phyloP scores from a whole-genome alignment of 768 basidiomycete genomes.

The Pholiota molesta region DNA sequence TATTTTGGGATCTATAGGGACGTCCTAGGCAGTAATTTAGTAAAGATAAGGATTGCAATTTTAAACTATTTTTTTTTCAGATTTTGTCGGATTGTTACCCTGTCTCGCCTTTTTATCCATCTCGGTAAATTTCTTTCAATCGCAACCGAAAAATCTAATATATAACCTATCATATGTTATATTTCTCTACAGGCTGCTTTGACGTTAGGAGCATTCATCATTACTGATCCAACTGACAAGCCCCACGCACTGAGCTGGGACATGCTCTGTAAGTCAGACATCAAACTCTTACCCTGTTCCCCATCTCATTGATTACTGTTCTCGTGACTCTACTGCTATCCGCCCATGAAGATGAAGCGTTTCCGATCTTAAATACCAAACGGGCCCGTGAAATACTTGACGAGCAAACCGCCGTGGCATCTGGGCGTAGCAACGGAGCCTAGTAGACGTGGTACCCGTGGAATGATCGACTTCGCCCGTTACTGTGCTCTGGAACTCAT shows the following conservation, averaged over 20 bases:
- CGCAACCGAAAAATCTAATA: too few relatives aligned
- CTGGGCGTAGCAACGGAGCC: background rate
- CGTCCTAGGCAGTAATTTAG: background rate
- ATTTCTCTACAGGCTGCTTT: slow-evolving; percentile 13
- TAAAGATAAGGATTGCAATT: too few relatives aligned
- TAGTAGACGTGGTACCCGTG: background rate
- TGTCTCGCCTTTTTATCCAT: slow-evolving; percentile 24
- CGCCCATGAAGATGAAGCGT: background rate
- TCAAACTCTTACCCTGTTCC: background rate
- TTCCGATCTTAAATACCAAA: background rate
- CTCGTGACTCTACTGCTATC: background rate
- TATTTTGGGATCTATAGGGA: background rate
- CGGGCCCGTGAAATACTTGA: background rate
- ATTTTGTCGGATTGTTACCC: slow-evolving; percentile 25
- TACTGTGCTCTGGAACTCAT: too few relatives aligned
- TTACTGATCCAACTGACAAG: slow-evolving; percentile 18
- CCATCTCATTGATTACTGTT: background rate
- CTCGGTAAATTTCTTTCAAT: slow-evolving; percentile 11
- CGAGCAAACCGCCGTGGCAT: background rate
- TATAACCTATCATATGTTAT: too few relatives aligned
- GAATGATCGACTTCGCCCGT: too few relatives aligned
- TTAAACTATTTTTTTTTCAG: slow-evolving; percentile 5
- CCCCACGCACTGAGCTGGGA: slow-evolving; percentile 15
- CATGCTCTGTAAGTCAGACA: slow-evolving; percentile 15
- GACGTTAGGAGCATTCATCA: slow-evolving; percentile 21